Base-by-base conservation (phyloP, 2,329 filamentous ascomycete species). In the Fusarium coffeatum region DNA sequence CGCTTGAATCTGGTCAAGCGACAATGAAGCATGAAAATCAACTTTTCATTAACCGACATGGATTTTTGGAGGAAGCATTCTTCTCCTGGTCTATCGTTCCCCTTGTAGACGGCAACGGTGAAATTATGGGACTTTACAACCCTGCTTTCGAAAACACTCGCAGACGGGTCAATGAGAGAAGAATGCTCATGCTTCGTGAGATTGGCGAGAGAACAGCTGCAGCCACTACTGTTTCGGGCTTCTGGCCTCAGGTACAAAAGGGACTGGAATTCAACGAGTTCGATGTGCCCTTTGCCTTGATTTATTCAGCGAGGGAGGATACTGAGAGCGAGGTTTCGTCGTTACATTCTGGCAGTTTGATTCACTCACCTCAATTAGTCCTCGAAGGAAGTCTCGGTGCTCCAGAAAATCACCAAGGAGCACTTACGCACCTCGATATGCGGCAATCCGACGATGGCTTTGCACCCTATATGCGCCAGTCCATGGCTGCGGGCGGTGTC, bases 21-120 rank as follows among this genome's bases (percentile, higher is more conserved):
- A 93, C 90, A 0, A 93, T 94, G 91, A 95, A 94, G 78, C 90
- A 94, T 69, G 93, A 96, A 72, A 92, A 95, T 68, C 89, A 88
- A 59, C 82, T 95, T 2, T 93, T 94, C 73, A 86, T 96, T 32
- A 83, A 86, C 48, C 87, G 93, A 10, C 87, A 88, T 67, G 88
- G 89, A 2, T 93, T 87, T 66, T 79, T 93, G 2, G 92, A 97
- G 78, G 93, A 96, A 76, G 89, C 91, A 0, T 95, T 92, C 76
- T 95, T 95, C 77, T 92, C 90, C 15, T 95, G 92, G 92, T 92
- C 89, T 2, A 89, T 95, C 43, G 90, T 95, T 27, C 93, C 93
- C 0, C 84, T 95, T 66, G 87, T 95, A 3, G 92, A 92, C 5
- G 84, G 86, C 41, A 90, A 94, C 63, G 93, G 93, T 4, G 87